Evolutionary conservation across 1,139 yeast genomes (phyloP), one percentile per base, ranked within the genome.

Genomic region (Debaryomyces nepalensis): DNA sequence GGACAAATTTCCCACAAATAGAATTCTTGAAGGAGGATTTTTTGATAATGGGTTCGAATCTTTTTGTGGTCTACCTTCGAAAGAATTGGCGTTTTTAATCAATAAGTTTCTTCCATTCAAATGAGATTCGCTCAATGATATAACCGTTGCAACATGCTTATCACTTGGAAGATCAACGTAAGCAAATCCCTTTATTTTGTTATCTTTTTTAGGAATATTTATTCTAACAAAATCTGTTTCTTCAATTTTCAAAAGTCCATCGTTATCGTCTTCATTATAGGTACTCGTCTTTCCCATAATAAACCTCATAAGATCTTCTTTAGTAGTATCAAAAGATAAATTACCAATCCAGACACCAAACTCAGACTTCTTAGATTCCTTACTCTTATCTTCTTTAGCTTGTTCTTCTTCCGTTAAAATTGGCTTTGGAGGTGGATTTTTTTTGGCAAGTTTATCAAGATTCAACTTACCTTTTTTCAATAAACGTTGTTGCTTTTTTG

Each of bases 331-430:
- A 55, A 86, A 95, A 0, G 97, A 77, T 51, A 95, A 66, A 61
- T 93, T 95, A 37, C 99, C 99, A 35, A 93, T 79, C 99, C 99
- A 93, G 19, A 90, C 95, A 35, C 95, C 96, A 55, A 70, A 81
- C 42, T 75, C 78, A 2, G 84, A 75, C 52, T 74, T 75, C 53
- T 61, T 68, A 40, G 57, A 54, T 46, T 50, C 57, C 32, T 66
- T 63, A 9, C 53, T n/a, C n/a, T n/a, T 59, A 18, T 48, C 59
- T n/a, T 49, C 59, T 16, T 54, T 58, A 3, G 51, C 59, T 26
- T 59, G 59, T 41, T 61, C 61, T 40, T 62, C 69, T 22, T 60
- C 61, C 9, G 64, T 59, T 16, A 50, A 51, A 26, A 60, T 69
- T 11, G 65, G 62, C 46, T 70, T 73, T 21, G 80, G 70, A 36